These are phyloP conservation scores for Cadophora malorum DNA, from an alignment of 2,329 filamentous ascomycete genomes.

Conservation along the genomic window DNA sequence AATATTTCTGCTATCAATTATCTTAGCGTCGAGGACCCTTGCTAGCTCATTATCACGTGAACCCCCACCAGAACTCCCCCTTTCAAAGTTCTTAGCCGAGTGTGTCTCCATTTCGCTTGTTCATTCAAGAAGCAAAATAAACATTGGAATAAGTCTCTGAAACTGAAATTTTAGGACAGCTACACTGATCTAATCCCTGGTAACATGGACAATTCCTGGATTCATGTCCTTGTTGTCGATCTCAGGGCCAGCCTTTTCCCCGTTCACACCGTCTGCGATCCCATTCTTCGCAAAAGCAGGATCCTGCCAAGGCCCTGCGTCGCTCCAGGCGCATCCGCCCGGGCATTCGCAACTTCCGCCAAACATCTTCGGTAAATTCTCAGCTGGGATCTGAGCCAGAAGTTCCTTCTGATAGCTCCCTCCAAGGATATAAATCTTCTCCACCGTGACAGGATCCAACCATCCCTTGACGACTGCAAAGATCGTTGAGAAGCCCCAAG, in stretches of 20 bases:
- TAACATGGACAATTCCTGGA: not conserved
- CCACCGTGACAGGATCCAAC: slow-evolving; percentile 93
- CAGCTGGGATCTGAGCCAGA: slow-evolving; percentile 80
- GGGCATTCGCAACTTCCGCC: slow-evolving; percentile 83
- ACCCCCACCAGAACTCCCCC: not conserved
- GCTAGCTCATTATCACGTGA: slow-evolving; percentile 18
- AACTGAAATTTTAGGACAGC: not conserved
- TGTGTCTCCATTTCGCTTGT: not conserved
- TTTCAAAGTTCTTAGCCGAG: not conserved
- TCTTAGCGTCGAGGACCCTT: slow-evolving; percentile 39
- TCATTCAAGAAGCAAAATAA: not conserved
- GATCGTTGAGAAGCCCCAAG: slow-evolving; percentile 89
- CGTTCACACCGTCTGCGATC: not conserved
- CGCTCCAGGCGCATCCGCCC: slow-evolving; percentile 84
- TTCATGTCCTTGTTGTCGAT: not conserved
- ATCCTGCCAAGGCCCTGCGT: slow-evolving; percentile 89
- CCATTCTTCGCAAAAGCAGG: slow-evolving; percentile 61
- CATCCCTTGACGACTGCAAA: slow-evolving; percentile 90
- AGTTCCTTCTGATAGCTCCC: slow-evolving; percentile 82
- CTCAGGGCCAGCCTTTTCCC: not conserved
- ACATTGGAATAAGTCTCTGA: not conserved
- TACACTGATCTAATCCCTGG: not conserved
- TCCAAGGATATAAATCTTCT: slow-evolving; percentile 93
- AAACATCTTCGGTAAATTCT: slow-evolving; percentile 88
- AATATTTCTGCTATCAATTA: slow-evolving; percentile 44